phyloP scores from a whole-genome alignment of 768 basidiomycete species.

The Lactifluus volemus region DNA sequence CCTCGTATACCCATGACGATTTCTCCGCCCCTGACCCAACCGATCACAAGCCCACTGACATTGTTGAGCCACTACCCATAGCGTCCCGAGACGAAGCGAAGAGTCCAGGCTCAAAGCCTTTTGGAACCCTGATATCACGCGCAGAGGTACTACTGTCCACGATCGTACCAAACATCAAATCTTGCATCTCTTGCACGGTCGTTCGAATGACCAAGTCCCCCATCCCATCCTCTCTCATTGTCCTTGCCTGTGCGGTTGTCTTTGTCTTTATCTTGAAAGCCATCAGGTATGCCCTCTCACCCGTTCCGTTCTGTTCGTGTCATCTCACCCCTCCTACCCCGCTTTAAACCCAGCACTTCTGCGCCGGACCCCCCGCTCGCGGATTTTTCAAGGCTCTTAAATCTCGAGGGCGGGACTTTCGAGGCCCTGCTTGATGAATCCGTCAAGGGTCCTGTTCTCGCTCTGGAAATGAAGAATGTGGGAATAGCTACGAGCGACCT shows the following conservation, averaged over 20 bases:
- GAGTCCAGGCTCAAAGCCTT: background rate
- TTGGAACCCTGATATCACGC: slow-evolving; percentile 19
- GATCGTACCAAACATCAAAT: slow-evolving; percentile 42
- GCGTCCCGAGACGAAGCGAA: background rate
- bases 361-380: slow-evolving; percentile 33
- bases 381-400: slow-evolving; percentile 52
- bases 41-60: background rate
- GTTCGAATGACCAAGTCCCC: slow-evolving; percentile 46
- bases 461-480: slow-evolving; percentile 63
- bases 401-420: slow-evolving; percentile 53
- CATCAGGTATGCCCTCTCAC: slow-evolving; percentile 34
- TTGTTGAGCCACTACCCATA: background rate
- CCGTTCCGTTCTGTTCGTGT: slow-evolving; percentile 50
- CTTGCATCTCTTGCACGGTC: slow-evolving; percentile 41
- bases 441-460: slow-evolving; percentile 48
- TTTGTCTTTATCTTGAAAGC: slow-evolving; percentile 32
- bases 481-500: slow-evolving; percentile 72
- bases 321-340: slow-evolving; percentile 39
- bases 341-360: slow-evolving; percentile 9
- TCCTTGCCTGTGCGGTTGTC: slow-evolving; percentile 43
- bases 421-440: slow-evolving; percentile 55
- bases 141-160: slow-evolving; percentile 37
- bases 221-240: slow-evolving; percentile 42
- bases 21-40: background rate
- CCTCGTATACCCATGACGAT: background rate